Percentiles rank a stretch among this genome's conserved stretches.
These are phyloP conservation scores for Solanum raphanifolium DNA, from an alignment of 257 asterid species.

Conservation along the genomic window DNA sequence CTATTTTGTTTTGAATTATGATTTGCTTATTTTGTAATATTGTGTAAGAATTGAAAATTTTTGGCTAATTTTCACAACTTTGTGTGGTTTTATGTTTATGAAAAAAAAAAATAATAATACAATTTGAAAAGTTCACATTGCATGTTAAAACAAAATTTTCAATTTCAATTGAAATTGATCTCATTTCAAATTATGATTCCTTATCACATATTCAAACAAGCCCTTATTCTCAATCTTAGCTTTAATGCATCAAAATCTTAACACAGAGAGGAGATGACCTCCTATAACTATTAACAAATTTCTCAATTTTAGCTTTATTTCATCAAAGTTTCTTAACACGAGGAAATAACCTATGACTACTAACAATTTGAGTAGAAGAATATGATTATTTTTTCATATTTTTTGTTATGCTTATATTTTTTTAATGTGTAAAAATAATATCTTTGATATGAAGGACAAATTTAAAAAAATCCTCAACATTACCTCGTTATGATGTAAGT, in stretches of 20 bases:
- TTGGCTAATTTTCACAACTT: not conserved
- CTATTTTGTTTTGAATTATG: too few species aligned
- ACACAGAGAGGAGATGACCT: not conserved
- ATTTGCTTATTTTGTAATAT: too few species aligned
- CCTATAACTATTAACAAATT: not conserved
- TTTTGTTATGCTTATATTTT: not conserved
- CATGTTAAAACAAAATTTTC: not conserved
- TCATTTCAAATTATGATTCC: not conserved
- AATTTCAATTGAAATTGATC: not conserved
- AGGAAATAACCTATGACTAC: not conserved
- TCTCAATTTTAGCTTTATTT: not conserved
- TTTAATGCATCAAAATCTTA: not conserved
- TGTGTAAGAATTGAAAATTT: not conserved
- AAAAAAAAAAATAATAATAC: too few species aligned
- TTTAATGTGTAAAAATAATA: not conserved
- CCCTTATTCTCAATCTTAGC: not conserved
- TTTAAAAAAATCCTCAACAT: not conserved
- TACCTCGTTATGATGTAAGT: not conserved
- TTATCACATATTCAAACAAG: too few species aligned
- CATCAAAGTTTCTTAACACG: not conserved
- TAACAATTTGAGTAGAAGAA: not conserved
- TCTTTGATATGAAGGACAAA: not conserved
- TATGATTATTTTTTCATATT: not conserved
- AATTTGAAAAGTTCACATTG: not conserved
- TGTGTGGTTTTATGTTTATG: not conserved